phyloP scores from a whole-genome alignment of 2,329 filamentous ascomycete species.

The Trichoderma asperellum region DNA sequence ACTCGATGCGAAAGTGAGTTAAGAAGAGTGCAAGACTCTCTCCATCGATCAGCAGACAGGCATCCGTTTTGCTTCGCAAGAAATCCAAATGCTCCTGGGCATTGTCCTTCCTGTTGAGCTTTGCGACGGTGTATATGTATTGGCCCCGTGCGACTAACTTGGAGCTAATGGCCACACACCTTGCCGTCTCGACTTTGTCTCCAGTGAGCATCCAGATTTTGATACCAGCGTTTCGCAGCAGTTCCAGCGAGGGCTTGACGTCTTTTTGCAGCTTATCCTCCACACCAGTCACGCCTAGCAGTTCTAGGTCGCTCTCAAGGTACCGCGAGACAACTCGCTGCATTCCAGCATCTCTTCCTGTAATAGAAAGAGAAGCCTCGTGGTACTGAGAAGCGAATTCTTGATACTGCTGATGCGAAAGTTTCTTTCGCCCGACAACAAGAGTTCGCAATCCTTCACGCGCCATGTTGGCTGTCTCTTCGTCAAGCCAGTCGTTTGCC shows the following conservation, averaged over 20 bases:
- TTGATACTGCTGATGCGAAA: slow-evolving; percentile 77
- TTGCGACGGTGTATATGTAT: slow-evolving; percentile 91
- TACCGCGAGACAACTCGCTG: slow-evolving; percentile 76
- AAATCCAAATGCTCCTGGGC: slow-evolving; percentile 90
- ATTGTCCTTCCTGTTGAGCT: slow-evolving; percentile 79
- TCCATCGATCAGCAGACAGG: slow-evolving; percentile 90
- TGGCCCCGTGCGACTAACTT: slow-evolving; percentile 93
- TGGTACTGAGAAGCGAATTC: slow-evolving; percentile 77
- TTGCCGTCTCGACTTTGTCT: slow-evolving; percentile 96
- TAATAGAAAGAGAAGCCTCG: slow-evolving; percentile 79
- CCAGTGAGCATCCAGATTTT: slow-evolving; percentile 99
- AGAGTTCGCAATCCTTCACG: slow-evolving; percentile 92
- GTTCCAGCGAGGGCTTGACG: slow-evolving; percentile 92
- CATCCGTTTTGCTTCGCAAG: slow-evolving; percentile 82
- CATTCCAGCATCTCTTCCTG: slow-evolving; percentile 80
- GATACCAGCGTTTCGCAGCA: slow-evolving; percentile 94
- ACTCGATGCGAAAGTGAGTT: slow-evolving; percentile 78
- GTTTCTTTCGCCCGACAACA: slow-evolving; percentile 88
- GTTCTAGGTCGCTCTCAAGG: slow-evolving; percentile 85
- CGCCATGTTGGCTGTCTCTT: slow-evolving; percentile 99
- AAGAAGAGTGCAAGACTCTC: slow-evolving; percentile 86
- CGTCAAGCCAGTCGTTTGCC: slow-evolving; percentile 97
- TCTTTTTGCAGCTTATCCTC: slow-evolving; percentile 96
- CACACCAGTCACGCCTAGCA: slow-evolving; percentile 95
- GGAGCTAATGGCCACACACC: slow-evolving; percentile 92